Evolutionary conservation across 1,284 basidiomycete genomes (phyloP), one percentile per base, ranked within the genome.

Genomic region (Austroboletus olivaceoglutinosus): DNA sequence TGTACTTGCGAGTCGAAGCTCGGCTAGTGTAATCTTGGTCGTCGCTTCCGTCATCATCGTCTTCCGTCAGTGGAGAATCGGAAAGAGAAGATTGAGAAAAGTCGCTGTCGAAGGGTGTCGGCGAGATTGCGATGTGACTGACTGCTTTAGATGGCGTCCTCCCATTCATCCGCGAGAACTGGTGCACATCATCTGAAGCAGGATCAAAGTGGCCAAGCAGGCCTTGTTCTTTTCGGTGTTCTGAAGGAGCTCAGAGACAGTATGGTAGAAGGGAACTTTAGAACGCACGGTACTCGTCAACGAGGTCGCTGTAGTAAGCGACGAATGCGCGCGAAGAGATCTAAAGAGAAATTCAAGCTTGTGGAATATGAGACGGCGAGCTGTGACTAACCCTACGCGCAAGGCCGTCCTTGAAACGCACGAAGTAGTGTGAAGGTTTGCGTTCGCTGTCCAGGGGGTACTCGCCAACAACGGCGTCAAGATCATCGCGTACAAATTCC

Each of bases 391-490:
- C 88, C 70, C 76, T 83, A 57, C 78, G 75, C n/a, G 77, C 74
- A 23, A 82, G 75, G n/a, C 81, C 84, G 19, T 76, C 76, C 43
- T 70, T 65, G 55, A 75, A 77, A 38, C 79, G 76, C 40, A 79
- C 85, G 68, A 76, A 89, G 63, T 84, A 87, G 63, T 75, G 85
- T 16, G 71, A 63, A 21, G 63, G 62, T 19, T 58, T 57, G 5
- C 63, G 67, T 3, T 76, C 66, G 15, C 53, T 33, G 6, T 58
- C 50, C 23, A 59, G 39, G 1, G 62, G 65, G 55, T 77, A 76
- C 60, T 86, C 83, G 12, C 85, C 86, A 51, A 86, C 73, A 22
- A 89, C 69, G 53, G 77, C 71, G 52, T 80, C 75, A 8, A 80
- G 60, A 37, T 72, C 64, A 37, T 52, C 30, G 42, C 53, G 58